Base-by-base conservation (phyloP, 1,139 yeast species). In the Torulaspora globosa region DNA sequence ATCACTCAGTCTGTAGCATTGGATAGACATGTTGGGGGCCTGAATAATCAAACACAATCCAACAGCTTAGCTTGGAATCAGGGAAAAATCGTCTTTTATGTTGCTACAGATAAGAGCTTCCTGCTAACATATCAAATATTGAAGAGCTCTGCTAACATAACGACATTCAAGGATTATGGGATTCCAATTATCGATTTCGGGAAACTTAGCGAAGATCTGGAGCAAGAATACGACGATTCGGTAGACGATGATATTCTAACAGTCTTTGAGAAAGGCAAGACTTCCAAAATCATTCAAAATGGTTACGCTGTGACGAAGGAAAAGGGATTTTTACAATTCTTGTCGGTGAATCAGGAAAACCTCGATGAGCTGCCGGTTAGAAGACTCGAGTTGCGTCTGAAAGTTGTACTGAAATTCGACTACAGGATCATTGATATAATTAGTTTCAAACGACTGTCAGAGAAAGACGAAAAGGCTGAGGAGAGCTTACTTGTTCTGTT, bases 321-420 rank as follows among this genome's bases (percentile, higher is more conserved):
- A 19, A 53, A 52, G 34, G 54, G 66, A 5, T 58, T 69, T 43
- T 58, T 70, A 30, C 65, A 63, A 35, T 52, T 62, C 40, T 28
- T 60, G 31, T 46, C 52, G 6, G 45, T 50, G 10, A 47, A 43
- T 8, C 46, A 53, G 23, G 60, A 59, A 21, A 43, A 43, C 9
- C 41, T 48, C 5, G 60, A 56, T 10, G 72, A 67, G 39, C 37
- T 62, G 24, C 70, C 71, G 1, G 62, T 70, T 2, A 57, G 53
- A 34, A 58, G 60, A 43, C 48, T 57, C 43, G 67, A 68, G 48
- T 60, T 76, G 19, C 62, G 76, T 16, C 63, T 76, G 34, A 71
- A 70, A 51, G 59, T 75, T 24, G 71, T 76, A 7, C 55, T 76
- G 23, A 74, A 73, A 52, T 69, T 76, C 46, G 73, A 73, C 29